Evolutionary conservation across 108 stramenopile species (phyloP).

Genomic region (Chaetoceros muelleri): DNA sequence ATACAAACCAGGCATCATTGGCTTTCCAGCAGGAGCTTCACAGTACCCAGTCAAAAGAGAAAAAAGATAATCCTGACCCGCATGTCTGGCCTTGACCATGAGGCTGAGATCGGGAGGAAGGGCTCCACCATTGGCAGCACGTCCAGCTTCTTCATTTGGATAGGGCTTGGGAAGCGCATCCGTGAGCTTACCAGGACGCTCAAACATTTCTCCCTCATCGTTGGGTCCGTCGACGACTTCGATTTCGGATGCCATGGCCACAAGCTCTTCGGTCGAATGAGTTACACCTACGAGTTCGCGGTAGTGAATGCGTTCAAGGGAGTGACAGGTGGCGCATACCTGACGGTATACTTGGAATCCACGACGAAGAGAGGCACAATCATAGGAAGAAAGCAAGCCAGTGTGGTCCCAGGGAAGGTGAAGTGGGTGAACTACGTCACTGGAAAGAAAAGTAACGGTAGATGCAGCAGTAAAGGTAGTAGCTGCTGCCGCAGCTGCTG

Average conservation of each 20-base stretch:
- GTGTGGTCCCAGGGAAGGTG: constrained; percentile 69
- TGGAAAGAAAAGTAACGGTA: constrained; percentile 32
- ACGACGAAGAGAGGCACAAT: constrained; percentile 89
- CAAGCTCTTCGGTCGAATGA: constrained; percentile 88
- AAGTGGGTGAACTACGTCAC: constrained; percentile 64
- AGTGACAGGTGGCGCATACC: constrained; percentile 96
- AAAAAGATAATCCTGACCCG: constrained; percentile 95
- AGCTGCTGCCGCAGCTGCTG: constrained; percentile 17
- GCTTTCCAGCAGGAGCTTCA: constrained; percentile 93
- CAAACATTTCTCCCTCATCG: constrained; percentile 98
- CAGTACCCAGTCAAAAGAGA: constrained; percentile 92
- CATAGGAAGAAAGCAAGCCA: constrained; percentile 74
- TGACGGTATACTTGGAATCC: constrained; percentile 99
- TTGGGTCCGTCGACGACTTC: constrained; percentile 97
- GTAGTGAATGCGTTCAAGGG: constrained; percentile 88
- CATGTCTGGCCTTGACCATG: constrained; percentile 98
- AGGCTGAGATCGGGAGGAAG: constrained; percentile 96
- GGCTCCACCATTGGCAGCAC: constrained; percentile 95
- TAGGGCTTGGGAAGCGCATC: constrained; percentile 92
- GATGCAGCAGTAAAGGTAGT: constrained; percentile 10
- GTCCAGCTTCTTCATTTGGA: constrained; percentile 91
- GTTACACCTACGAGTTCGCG: constrained; percentile 97
- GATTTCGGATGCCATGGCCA: constrained; percentile 83
- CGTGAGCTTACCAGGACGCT: constrained; percentile 95
- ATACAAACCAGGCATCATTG: constrained; percentile 90